phyloP scores from a whole-genome alignment of 345 rosid genomes.

The Laguncularia racemosa region DNA sequence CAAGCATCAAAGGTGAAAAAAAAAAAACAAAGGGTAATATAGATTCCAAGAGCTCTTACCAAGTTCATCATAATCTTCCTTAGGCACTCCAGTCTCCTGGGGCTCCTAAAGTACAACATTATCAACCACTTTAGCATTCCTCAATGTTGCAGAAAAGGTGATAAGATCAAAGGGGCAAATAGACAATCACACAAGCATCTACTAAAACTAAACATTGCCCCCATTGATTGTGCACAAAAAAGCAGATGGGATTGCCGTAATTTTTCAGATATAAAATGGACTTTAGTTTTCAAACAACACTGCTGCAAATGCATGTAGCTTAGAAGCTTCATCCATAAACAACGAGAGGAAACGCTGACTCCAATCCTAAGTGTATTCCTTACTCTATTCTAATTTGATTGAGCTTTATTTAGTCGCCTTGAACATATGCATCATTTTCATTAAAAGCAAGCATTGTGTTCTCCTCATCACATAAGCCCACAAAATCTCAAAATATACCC shows the following conservation, averaged over 20 bases:
- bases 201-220: too few relatives aligned
- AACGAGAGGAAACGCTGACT: too few relatives aligned
- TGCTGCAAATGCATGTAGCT: too few relatives aligned
- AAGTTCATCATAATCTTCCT: constrained; percentile 17
- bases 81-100: constrained; percentile 26
- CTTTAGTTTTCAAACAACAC: too few relatives aligned
- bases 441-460: background rate
- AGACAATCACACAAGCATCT: background rate
- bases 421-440: background rate
- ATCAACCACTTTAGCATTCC: background rate
- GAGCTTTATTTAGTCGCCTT: too few relatives aligned
- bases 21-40: background rate
- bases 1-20: background rate
- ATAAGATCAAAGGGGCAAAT: background rate
- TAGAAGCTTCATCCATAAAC: too few relatives aligned
- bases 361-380: too few relatives aligned
- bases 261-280: too few relatives aligned
- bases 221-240: too few relatives aligned
- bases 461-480: background rate
- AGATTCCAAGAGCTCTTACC: constrained; percentile 25
- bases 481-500: constrained; percentile 21
- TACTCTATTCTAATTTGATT: too few relatives aligned
- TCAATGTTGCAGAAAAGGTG: background rate
- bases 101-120: constrained; percentile 10
- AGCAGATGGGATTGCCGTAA: too few relatives aligned